phyloP scores from a whole-genome alignment of 148 eudicot genomes.

The Fagopyrum tataricum region DNA sequence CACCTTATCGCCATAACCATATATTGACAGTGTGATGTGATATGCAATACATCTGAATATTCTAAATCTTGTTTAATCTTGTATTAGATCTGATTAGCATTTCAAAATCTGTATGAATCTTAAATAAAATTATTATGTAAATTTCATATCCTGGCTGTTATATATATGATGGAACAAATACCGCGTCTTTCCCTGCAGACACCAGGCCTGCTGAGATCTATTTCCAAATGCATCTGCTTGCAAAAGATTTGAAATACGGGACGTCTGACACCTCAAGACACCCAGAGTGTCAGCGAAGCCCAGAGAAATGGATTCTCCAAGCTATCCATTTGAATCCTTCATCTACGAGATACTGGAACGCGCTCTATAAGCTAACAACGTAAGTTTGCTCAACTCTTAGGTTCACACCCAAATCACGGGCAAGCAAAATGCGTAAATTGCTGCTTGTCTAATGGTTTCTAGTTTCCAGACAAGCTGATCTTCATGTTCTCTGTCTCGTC shows the following conservation, averaged over 20 bases:
- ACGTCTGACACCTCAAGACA: slow-evolving; percentile 21
- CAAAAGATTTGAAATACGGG: slow-evolving; percentile 22
- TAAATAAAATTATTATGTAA: background rate
- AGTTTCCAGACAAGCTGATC: background rate
- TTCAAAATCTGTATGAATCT: background rate
- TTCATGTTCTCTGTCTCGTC: background rate
- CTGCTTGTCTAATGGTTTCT: background rate
- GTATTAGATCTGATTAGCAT: too few species aligned
- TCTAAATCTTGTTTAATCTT: too few species aligned
- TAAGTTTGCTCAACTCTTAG: slow-evolving; percentile 14
- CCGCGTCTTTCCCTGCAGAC: slow-evolving; percentile 29
- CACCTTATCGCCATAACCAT: background rate
- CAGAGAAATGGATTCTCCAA: slow-evolving; percentile 54
- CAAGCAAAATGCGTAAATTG: background rate
- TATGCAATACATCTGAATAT: background rate
- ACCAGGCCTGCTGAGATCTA: slow-evolving; percentile 66
- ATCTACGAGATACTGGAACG: slow-evolving; percentile 76
- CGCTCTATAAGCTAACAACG: slow-evolving; percentile 31
- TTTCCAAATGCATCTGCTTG: slow-evolving; percentile 85
- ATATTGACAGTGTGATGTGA: background rate
- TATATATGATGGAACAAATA: background rate
- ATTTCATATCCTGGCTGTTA: background rate
- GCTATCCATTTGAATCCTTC: slow-evolving; percentile 85
- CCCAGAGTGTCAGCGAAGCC: slow-evolving; percentile 25
- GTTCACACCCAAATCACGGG: background rate